Conservation (phyloP, 129 eudicot genomes). For the Flaveria brownii region DNA sequence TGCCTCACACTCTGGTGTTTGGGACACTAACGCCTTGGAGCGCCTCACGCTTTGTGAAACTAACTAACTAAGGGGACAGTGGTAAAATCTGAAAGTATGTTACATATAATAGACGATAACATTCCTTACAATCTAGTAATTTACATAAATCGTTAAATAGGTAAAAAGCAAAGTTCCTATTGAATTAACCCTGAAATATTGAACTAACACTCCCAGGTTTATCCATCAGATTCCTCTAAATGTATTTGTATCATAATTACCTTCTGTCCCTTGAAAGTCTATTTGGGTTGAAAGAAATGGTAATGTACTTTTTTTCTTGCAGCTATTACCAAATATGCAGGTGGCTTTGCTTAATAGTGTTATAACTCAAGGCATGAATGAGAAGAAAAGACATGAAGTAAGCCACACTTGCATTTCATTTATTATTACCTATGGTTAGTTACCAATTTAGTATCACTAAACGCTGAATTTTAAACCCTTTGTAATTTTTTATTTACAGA, state of each 20-base stretch:
- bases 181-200: not conserved
- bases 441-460: not conserved
- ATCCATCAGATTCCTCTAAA: not conserved
- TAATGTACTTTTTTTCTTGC: slow-evolving; percentile 34
- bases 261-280: not conserved
- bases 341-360: slow-evolving; percentile 58
- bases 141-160: not conserved
- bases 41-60: too few relatives aligned
- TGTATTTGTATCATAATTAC: not conserved
- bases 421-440: slow-evolving; percentile 20
- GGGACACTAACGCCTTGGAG: too few relatives aligned
- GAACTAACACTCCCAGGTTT: not conserved
- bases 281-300: slow-evolving; percentile 12
- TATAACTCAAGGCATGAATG: slow-evolving; percentile 88
- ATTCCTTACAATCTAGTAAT: not conserved
- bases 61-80: too few relatives aligned
- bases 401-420: slow-evolving; percentile 23
- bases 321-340: slow-evolving; percentile 61
- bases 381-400: slow-evolving; percentile 93
- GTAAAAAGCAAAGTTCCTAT: not conserved
- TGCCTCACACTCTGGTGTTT: too few relatives aligned
- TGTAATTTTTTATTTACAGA: slow-evolving; percentile 39
- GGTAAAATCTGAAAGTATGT: too few relatives aligned
- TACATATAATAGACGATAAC: too few relatives aligned
- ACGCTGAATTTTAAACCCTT: not conserved